A percentile compares a stretch with the other conserved stretches of the same genome.
These are phyloP conservation scores for Mycena latifolia DNA, from an alignment of 768 basidiomycete genomes.

Conservation along the genomic window DNA sequence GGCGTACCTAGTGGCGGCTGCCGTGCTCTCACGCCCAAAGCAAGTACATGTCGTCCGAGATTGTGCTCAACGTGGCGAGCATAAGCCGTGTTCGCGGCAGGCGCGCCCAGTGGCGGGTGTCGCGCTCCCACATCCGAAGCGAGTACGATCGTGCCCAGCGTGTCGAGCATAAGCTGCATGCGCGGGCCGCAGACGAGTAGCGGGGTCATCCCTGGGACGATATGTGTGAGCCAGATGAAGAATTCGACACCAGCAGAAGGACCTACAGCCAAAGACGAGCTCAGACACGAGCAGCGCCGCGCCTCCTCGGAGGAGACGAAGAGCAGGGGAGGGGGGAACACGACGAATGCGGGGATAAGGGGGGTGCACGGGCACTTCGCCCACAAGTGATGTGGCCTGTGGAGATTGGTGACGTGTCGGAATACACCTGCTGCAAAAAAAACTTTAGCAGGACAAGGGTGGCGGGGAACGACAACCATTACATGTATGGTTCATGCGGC, in stretches of 20 bases:
- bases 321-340: too few relatives aligned
- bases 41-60: slow-evolving; percentile 25
- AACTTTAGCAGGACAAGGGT: too few relatives aligned
- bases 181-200: slow-evolving; percentile 13
- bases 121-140: slow-evolving; percentile 16
- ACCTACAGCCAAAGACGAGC: slow-evolving; percentile 22
- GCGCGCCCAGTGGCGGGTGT: slow-evolving; percentile 17
- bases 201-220: slow-evolving; percentile 14
- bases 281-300: slow-evolving; percentile 1
- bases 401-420: too few relatives aligned
- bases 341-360: too few relatives aligned
- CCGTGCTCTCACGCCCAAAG: slow-evolving; percentile 15
- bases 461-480: too few relatives aligned
- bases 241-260: background rate
- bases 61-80: slow-evolving; percentile 10
- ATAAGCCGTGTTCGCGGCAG: slow-evolving; percentile 7
- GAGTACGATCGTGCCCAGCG: slow-evolving; percentile 22
- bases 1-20: slow-evolving; percentile 14
- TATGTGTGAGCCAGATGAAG: background rate
- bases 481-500: too few relatives aligned
- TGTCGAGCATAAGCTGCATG: slow-evolving; percentile 10
- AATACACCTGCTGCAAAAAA: too few relatives aligned
- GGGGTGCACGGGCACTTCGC: too few relatives aligned
- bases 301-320: slow-evolving; percentile 14
- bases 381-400: too few relatives aligned